These are phyloP conservation scores for Coemansia sp. DNA, from an alignment of 192 early-diverging fungal genomes.

Conservation along the genomic window DNA sequence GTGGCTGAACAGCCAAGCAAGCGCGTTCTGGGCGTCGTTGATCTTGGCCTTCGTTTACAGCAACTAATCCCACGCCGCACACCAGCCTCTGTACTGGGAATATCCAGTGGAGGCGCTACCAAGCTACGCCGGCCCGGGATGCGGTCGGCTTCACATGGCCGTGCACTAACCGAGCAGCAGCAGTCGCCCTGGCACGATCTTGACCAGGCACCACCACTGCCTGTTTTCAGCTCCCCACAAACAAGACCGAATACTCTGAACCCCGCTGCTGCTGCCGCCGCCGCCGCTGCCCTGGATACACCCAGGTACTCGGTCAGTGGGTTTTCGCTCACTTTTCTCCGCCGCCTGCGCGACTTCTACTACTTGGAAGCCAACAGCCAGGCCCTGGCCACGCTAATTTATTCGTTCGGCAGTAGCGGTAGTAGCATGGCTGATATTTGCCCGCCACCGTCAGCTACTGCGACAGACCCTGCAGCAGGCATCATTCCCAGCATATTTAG, in stretches of 20 bases:
- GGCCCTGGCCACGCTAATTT: constrained; percentile 10
- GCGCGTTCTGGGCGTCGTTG: constrained; percentile 29
- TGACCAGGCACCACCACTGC: constrained; percentile 21
- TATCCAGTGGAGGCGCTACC: constrained; percentile 1
- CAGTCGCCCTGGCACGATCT: constrained; percentile 11
- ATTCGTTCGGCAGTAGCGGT: background rate
- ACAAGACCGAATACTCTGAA: background rate
- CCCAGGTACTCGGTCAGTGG: constrained; percentile 1
- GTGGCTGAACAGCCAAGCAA: too few species aligned
- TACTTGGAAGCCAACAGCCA: constrained; percentile 17
- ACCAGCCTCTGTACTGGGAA: background rate
- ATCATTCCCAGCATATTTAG: constrained; percentile 38
- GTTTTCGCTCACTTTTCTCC: constrained; percentile 34
- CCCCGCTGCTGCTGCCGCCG: background rate
- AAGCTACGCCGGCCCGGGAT: background rate
- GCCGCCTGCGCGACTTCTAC: constrained; percentile 24
- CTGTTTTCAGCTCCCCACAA: constrained; percentile 13
- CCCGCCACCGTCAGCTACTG: too few species aligned
- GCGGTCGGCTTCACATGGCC: constrained; percentile 15
- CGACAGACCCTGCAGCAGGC: too few species aligned
- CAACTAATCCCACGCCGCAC: constrained; percentile 42
- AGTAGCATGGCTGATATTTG: too few species aligned
- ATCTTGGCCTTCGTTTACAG: constrained; percentile 30
- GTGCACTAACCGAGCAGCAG: constrained; percentile 7
- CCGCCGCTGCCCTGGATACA: background rate